Evolutionary conservation across 2,329 filamentous ascomycete genomes (phyloP).

Genomic region (Acrocalymma vagum): DNA sequence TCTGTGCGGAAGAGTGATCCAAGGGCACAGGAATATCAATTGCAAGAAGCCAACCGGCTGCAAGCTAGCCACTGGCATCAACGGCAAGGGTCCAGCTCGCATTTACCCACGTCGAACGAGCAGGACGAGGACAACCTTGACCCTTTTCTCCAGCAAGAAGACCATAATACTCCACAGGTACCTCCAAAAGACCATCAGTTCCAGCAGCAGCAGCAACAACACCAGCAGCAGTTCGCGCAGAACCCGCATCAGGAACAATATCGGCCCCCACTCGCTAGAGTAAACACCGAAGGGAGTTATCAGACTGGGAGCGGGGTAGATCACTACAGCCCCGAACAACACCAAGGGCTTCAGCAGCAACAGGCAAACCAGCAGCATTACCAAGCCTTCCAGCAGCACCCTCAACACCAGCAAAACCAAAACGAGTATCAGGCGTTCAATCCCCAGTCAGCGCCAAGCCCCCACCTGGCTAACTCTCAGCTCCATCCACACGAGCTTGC

Average conservation of each 20-base stretch:
- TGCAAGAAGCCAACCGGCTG: constrained; percentile 31
- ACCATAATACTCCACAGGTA: constrained; percentile 36
- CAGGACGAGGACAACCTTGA: constrained; percentile 49
- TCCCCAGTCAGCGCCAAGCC: constrained; percentile 39
- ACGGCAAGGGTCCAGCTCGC: constrained; percentile 38
- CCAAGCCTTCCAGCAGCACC: constrained; percentile 39
- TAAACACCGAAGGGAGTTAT: constrained; percentile 49
- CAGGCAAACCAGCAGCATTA: constrained; percentile 32
- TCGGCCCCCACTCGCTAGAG: constrained; percentile 48
- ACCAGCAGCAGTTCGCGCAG: constrained; percentile 31
- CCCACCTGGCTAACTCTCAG: constrained; percentile 37
- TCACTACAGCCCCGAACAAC: constrained; percentile 48
- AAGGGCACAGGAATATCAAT: constrained; percentile 34
- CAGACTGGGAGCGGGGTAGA: constrained; percentile 48
- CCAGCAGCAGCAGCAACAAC: constrained; percentile 28
- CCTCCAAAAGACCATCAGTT: constrained; percentile 47
- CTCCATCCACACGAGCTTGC: constrained; percentile 35
- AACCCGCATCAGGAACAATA: constrained; percentile 42
- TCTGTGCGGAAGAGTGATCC: constrained; percentile 47
- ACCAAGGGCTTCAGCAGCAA: constrained; percentile 37
- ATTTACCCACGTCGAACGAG: constrained; percentile 46
- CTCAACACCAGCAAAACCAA: constrained; percentile 28
- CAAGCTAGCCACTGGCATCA: constrained; percentile 34
- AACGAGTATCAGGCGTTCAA: constrained; percentile 44
- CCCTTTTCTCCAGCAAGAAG: constrained; percentile 47